These are phyloP conservation scores for Linnemannia elongata DNA, from an alignment of 192 early-diverging fungal genomes.

Conservation along the genomic window DNA sequence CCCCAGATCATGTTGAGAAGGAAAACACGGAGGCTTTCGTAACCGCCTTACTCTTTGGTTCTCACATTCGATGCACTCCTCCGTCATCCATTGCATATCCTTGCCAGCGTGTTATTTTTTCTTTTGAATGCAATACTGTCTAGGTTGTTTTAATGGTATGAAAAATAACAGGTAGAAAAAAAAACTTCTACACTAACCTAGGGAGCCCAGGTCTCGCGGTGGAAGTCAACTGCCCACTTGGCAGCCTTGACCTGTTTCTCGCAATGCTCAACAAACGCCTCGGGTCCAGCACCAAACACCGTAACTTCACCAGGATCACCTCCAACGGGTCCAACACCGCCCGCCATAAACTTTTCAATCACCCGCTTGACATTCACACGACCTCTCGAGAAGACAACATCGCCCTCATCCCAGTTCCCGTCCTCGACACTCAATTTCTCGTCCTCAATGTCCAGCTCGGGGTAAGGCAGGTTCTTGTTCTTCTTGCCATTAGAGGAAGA, in stretches of 20 bases:
- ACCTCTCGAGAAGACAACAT: conserved; percentile 47
- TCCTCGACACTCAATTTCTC: conserved; percentile 47
- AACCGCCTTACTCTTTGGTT: no score
- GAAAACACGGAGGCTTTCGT: no score
- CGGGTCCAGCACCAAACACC: conserved; percentile 54
- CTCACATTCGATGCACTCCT: no score
- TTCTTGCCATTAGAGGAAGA: background rate
- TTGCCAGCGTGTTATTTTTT: no score
- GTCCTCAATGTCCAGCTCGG: conserved; percentile 39
- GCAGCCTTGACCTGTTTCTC: conserved; percentile 28
- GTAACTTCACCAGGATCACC: conserved; percentile 15
- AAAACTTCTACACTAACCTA: conserved; percentile 1
- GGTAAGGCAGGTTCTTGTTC: conserved; percentile 29
- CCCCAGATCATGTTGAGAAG: background rate
- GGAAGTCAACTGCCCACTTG: conserved; percentile 47
- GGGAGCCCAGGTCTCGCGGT: conserved; percentile 53
- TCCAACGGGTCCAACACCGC: conserved; percentile 11
- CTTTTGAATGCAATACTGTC: background rate
- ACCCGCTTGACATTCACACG: conserved; percentile 45
- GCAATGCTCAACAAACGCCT: conserved; percentile 50
- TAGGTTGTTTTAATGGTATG: background rate
- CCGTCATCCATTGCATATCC: no score
- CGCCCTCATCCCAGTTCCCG: conserved; percentile 56
- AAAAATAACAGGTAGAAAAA: background rate
- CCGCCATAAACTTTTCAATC: conserved; percentile 37